These are phyloP conservation scores for Fraxinus platypoda DNA, from an alignment of 305 asterid genomes.

Conservation along the genomic window DNA sequence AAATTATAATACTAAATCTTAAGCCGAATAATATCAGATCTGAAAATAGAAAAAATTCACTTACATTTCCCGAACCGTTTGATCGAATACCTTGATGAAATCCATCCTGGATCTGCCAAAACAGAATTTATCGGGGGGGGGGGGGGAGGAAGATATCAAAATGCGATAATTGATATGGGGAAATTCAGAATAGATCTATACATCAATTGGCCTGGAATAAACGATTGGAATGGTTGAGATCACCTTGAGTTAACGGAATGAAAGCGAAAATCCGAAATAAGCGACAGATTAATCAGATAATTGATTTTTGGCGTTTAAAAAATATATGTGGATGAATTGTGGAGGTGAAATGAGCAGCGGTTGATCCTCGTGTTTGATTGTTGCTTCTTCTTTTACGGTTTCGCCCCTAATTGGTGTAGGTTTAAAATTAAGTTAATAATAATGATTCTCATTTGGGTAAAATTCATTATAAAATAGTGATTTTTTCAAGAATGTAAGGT, in stretches of 20 bases:
- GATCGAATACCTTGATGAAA: slow-evolving; percentile 92
- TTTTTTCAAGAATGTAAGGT: too few relatives aligned
- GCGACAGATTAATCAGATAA: neutral
- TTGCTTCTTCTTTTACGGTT: neutral
- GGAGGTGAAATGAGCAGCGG: neutral
- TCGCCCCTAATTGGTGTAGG: neutral
- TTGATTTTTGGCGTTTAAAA: neutral
- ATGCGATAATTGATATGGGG: neutral
- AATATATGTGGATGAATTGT: neutral
- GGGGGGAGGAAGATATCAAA: slow-evolving; percentile 22
- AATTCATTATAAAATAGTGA: too few relatives aligned
- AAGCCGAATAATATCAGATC: slow-evolving; percentile 2
- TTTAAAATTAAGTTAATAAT: neutral
- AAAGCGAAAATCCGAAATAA: slow-evolving; percentile 7
- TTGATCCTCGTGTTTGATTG: neutral
- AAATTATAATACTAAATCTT: neutral
- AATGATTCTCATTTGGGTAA: too few relatives aligned
- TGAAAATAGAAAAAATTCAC: slow-evolving; percentile 20
- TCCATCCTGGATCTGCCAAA: slow-evolving; percentile 65
- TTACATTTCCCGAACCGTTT: slow-evolving; percentile 91
- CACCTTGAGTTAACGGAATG: neutral
- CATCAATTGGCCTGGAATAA: neutral
- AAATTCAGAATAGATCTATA: slow-evolving; percentile 25
- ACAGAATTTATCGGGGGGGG: neutral
- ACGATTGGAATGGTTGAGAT: neutral